A percentile compares a stretch with the other conserved stretches of the same genome.
Evolutionary conservation across 176 grass and related monocot genomes (phyloP).

Genomic region (Bolboschoenus planiculmis): DNA sequence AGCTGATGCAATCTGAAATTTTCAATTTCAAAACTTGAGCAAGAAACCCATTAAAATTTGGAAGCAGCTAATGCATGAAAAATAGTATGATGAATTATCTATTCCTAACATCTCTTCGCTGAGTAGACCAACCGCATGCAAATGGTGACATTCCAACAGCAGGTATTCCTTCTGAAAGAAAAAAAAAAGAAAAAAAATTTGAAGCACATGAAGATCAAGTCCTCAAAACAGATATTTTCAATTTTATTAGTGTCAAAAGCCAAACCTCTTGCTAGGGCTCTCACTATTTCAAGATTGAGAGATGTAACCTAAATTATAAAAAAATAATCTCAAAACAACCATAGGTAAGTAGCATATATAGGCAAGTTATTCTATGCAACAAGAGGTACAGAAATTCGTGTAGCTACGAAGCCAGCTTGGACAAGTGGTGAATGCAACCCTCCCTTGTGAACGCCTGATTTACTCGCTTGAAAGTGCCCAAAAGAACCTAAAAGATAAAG

Average conservation of each 20-base stretch:
- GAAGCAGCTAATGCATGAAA: constrained; percentile 5
- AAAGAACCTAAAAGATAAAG: constrained; percentile 65
- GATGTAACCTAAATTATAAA: constrained; percentile 63
- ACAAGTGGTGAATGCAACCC: constrained; percentile 69
- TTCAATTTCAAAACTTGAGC: constrained; percentile 24
- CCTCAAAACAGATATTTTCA: not conserved
- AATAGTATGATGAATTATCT: not conserved
- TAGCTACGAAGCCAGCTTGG: constrained; percentile 90
- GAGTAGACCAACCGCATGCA: constrained; percentile 93
- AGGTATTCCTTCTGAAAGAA: constrained; percentile 87
- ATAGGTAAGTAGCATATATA: not conserved
- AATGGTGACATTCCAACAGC: constrained; percentile 93
- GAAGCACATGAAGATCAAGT: not conserved
- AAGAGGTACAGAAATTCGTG: constrained; percentile 78
- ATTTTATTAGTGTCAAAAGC: not conserved
- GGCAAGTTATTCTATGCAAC: not conserved
- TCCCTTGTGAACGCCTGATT: constrained; percentile 86
- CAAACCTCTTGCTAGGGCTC: constrained; percentile 83
- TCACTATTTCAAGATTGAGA: constrained; percentile 97
- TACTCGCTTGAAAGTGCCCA: constrained; percentile 97
- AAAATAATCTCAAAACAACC: constrained; percentile 7
- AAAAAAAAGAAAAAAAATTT: not conserved
- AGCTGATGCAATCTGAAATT: constrained; percentile 65
- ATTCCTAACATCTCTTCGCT: constrained; percentile 62
- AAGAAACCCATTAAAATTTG: not conserved